Evolutionary conservation across 2,329 filamentous ascomycete species (phyloP).

Genomic region (Venturia carpophila): DNA sequence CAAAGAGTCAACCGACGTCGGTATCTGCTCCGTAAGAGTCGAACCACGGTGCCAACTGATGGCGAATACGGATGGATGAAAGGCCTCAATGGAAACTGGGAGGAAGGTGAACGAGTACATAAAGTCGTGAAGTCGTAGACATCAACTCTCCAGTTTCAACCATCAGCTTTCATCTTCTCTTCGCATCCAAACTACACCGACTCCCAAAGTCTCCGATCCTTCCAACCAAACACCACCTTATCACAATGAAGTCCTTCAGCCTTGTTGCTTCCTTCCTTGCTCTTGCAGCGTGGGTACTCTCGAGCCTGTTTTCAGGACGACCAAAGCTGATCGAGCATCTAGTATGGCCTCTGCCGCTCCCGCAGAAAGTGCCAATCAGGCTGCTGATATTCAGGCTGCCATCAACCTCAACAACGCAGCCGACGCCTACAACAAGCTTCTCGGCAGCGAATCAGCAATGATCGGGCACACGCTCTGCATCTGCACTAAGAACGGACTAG

Average conservation of each 20-base stretch:
- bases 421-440: too few relatives aligned
- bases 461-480: not conserved
- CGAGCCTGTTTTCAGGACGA: not conserved
- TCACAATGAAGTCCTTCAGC: slow-evolving; percentile 4
- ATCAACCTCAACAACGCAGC: too few relatives aligned
- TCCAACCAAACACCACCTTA: not conserved
- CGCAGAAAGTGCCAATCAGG: not conserved
- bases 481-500: not conserved
- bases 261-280: not conserved
- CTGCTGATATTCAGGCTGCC: too few relatives aligned
- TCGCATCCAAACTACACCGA: not conserved
- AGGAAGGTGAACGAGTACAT: not conserved
- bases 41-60: not conserved
- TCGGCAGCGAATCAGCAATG: not conserved
- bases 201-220: not conserved
- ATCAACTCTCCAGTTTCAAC: not conserved
- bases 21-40: not conserved
- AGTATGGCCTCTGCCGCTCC: not conserved
- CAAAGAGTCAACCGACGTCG: too few relatives aligned
- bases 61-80: not conserved
- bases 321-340: not conserved
- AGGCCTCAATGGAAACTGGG: not conserved
- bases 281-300: slow-evolving; percentile 7
- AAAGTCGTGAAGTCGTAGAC: not conserved
- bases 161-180: not conserved